Evolutionary conservation across 495 filamentous ascomycete species (phyloP).

Genomic region (Neurospora sp.): DNA sequence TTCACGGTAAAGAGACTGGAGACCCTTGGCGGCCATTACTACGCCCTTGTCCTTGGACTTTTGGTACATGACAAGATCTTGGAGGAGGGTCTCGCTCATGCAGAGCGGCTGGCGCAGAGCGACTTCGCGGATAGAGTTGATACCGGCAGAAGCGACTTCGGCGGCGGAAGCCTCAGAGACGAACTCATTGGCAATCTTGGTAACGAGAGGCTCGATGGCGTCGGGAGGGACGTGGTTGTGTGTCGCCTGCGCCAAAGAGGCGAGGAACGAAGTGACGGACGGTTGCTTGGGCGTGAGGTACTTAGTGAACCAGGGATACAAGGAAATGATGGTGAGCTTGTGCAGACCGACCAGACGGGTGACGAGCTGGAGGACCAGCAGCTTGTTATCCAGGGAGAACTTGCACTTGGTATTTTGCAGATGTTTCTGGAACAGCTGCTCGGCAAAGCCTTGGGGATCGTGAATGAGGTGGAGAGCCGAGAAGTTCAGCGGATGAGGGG

Average conservation of each 20-base stretch:
- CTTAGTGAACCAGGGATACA: slow-evolving; percentile 77
- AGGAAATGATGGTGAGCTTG: slow-evolving; percentile 53
- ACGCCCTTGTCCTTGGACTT: slow-evolving; percentile 97
- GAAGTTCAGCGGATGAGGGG: slow-evolving; percentile 85
- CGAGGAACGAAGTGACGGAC: slow-evolving; percentile 89
- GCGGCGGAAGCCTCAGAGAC: slow-evolving; percentile 88
- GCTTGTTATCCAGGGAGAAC: slow-evolving; percentile 82
- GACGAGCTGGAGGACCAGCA: slow-evolving; percentile 78
- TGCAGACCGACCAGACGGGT: slow-evolving; percentile 88
- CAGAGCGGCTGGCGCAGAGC: slow-evolving; percentile 86
- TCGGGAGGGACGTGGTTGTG: slow-evolving; percentile 91
- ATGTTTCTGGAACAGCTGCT: slow-evolving; percentile 83
- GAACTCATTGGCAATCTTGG: slow-evolving; percentile 97
- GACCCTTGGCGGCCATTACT: slow-evolving; percentile 89
- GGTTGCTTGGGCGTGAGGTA: slow-evolving; percentile 85
- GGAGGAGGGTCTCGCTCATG: slow-evolving; percentile 91
- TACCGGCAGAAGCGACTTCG: slow-evolving; percentile 83
- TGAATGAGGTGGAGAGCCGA: slow-evolving; percentile 89
- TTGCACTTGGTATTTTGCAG: slow-evolving; percentile 77
- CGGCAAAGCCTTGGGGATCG: slow-evolving; percentile 92
- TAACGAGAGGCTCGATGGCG: slow-evolving; percentile 78
- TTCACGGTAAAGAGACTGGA: slow-evolving; percentile 84
- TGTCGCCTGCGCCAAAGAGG: slow-evolving; percentile 81
- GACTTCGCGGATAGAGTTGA: slow-evolving; percentile 92
- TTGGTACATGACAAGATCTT: slow-evolving; percentile 91